Conservation (phyloP, 163 green algal species). For the Coccomyxa subellipsoidea region DNA sequence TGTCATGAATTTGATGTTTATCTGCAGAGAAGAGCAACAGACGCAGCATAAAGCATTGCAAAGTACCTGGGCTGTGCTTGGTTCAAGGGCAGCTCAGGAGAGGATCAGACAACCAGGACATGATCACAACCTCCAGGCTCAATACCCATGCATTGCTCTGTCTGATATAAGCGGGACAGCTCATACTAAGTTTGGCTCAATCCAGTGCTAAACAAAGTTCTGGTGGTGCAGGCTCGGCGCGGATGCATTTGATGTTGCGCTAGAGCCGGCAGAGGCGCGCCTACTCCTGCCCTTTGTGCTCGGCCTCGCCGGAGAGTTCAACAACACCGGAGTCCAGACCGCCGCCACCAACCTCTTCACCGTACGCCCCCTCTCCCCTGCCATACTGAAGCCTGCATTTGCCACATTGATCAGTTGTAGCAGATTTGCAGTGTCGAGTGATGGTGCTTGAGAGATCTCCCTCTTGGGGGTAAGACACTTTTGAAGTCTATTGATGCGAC, state of each 20-base stretch:
- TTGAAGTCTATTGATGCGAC: neutral
- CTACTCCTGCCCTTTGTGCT: conserved; percentile 18
- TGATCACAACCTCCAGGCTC: too few relatives aligned
- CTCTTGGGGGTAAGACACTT: neutral
- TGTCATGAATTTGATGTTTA: too few relatives aligned
- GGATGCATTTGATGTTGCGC: neutral
- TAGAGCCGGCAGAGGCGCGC: neutral
- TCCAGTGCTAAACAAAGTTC: too few relatives aligned
- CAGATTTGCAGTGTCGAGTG: too few relatives aligned
- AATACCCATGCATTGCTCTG: too few relatives aligned
- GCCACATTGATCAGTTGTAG: neutral
- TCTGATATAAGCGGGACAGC: too few relatives aligned
- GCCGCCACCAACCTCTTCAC: conserved; percentile 11
- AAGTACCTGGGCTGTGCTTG: neutral
- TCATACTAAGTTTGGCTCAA: neutral
- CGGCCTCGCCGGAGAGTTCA: conserved; percentile 21
- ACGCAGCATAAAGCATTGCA: neutral
- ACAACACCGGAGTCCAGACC: neutral
- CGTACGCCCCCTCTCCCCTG: neutral
- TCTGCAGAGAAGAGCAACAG: too few relatives aligned
- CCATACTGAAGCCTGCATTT: neutral
- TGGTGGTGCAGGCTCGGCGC: neutral
- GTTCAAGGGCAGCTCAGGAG: neutral
- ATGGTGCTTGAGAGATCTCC: too few relatives aligned
- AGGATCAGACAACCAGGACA: too few relatives aligned